These are phyloP conservation scores for Ogataea minuta DNA, from an alignment of 805 yeast species.

Conservation along the genomic window DNA sequence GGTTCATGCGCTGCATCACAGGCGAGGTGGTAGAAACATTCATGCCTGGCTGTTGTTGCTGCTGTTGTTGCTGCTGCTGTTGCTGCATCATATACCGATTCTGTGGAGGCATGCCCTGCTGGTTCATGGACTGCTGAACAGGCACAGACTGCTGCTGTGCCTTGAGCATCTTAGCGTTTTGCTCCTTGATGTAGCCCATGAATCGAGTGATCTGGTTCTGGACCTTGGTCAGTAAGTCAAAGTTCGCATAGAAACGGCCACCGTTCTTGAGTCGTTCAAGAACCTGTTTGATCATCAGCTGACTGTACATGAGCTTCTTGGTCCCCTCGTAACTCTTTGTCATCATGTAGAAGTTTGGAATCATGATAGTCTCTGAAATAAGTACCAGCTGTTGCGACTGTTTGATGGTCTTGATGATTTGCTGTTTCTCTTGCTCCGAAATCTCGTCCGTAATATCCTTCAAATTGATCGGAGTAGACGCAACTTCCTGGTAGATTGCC, in stretches of 20 bases:
- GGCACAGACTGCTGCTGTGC: slow-evolving; percentile 22
- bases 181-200: slow-evolving; percentile 71
- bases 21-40: slow-evolving; percentile 9
- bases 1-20: slow-evolving; percentile 13
- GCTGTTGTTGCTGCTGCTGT: slow-evolving; percentile 14
- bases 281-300: slow-evolving; percentile 74
- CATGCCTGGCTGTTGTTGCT: slow-evolving; percentile 13
- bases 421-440: slow-evolving; percentile 60
- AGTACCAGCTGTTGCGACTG: slow-evolving; percentile 59
- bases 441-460: slow-evolving; percentile 63
- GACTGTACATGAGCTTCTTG: slow-evolving; percentile 71
- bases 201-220: slow-evolving; percentile 72
- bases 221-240: slow-evolving; percentile 67
- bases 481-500: slow-evolving; percentile 65
- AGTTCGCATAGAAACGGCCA: slow-evolving; percentile 63
- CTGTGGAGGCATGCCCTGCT: slow-evolving; percentile 20
- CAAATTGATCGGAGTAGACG: slow-evolving; percentile 61
- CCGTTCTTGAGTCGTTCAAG: slow-evolving; percentile 56
- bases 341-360: slow-evolving; percentile 73
- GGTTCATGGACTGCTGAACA: slow-evolving; percentile 15
- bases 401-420: slow-evolving; percentile 53
- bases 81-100: slow-evolving; percentile 21
- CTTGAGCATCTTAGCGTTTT: slow-evolving; percentile 29
- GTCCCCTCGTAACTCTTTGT: slow-evolving; percentile 77
- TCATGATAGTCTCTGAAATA: slow-evolving; percentile 64